Base-by-base conservation (phyloP, 768 basidiomycete species). In the Collybiopsis luxurians region DNA sequence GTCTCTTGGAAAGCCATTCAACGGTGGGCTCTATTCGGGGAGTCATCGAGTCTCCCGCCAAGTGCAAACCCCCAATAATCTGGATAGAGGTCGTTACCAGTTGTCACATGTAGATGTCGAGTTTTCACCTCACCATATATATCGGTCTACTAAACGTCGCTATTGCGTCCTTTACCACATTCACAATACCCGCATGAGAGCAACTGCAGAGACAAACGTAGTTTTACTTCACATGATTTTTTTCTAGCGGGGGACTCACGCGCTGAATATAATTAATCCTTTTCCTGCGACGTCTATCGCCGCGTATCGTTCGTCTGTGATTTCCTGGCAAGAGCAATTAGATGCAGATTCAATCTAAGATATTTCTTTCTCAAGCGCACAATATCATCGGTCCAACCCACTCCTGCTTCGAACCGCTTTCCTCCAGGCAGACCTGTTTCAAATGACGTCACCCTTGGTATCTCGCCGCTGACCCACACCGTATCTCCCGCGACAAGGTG, bases 231-330 rank as follows among this genome's bases (percentile, higher is more conserved):
- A 47, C 19, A 47, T 28, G 23, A 2, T n/a, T 26, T 10, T 26
- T 36, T 17, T 17, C 24, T 7, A 53, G 49, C 40, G 13, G 39
- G 21, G 31, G 11, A 78, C 90, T 68, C 58, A 90, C 86, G 92
- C 85, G 73, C 89, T 92, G 70, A 95, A 92, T 55, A 94, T 77
- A 23, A 93, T 79, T 53, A 93, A 70, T 1, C 92, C 92, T 65
- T 90, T 92, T 7, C 88, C 90, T n/a, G 76, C 75, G 0, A 94
- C 86, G 67, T 93, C 89, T 24, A 93, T 71, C 0, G 74, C 85
- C 47, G 81, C 84, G 65, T 92, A 94, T 23, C 92, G 77, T 66
- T 94, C 92, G 61, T 93, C 92, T 84, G 87, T 84, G 60, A 94
- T 83, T 48, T 86, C 77, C 89, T 92, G 56, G 3, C 5, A 46